Evolutionary conservation across 2,329 filamentous ascomycete genomes (phyloP), one percentile per base, ranked within the genome.

Genomic region (Endocalyx cinctus): DNA sequence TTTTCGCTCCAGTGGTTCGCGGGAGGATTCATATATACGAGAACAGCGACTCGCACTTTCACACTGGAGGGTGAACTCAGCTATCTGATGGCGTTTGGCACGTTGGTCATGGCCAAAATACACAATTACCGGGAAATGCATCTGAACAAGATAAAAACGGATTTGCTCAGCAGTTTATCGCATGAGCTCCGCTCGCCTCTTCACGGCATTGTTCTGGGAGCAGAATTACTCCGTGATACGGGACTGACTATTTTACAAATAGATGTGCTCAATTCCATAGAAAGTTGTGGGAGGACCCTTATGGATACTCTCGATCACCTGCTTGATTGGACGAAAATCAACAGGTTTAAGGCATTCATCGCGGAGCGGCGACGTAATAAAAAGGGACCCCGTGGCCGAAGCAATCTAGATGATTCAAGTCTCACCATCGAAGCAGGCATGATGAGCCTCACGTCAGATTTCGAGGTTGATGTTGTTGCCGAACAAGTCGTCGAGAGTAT

Each of bases 151-250:
- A 68, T 72, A 19, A 78, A 78, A 48, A 68, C 69, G 2, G 74
- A 79, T 36, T 70, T 78, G 22, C 65, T 82, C 6, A 70, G 72
- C 1, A 78, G 71, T 2, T 67, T 82, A 5, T 77, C 71, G 4
- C 77, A 82, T 45, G 77, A 82, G 47, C 55, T 82, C 11, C 64
- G 77, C 5, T 77, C 71, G 2, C 77, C 77, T 0, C 57, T 82
- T 1, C 77, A 82, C 35, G 77, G 77, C 3, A 70, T 81, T 19
- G 55, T 81, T 0, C 67, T 72, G 0, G 74, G 62, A 32, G 62
- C 66, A 1, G 73, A 77, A 41, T 52, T 78, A 4, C 46, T 80
- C 1, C 62, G 66, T 4, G 72, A 77, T n/a, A 74, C 71, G 0
- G 39, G 55, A 0, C 56, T 77, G 16, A 62, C 60, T 25, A 59